Base-by-base conservation (phyloP, 2,329 filamentous ascomycete genomes). In the Phialemonium atrogriseum region DNA sequence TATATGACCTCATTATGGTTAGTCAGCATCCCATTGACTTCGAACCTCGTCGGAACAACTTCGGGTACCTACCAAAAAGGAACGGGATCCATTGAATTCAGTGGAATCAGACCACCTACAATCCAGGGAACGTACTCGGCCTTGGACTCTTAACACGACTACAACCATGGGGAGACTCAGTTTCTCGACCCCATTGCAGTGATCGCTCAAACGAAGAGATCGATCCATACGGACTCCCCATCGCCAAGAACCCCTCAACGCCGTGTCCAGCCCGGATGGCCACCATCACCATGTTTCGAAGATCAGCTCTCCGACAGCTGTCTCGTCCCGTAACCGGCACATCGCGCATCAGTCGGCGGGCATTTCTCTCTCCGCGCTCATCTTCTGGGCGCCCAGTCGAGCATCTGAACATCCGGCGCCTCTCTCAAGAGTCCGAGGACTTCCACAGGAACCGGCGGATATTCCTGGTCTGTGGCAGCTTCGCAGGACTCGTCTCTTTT, bases 381-480 rank as follows among this genome's bases (percentile, higher is more conserved):
- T 24, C 41, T 7, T 40, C 47, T 2, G 32, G 46, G 12, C 40
- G 52, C 15, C 54, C 62, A 7, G 49, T 63, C 30, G 67, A 75
- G 37, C 61, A 59, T 16, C 56, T 73, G 38, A 64, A 76, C 41
- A 45, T 76, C 39, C 54, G 59, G 37, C 62, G 58, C 35, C 60
- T 76, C 40, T 56, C 64, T 25, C 49, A 55, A 23, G 51, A 65
- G 35, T 56, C 64, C 10, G 55, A 60, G 32, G 59, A 70, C 30
- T 73, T 74, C 48, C 57, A 73, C 39, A 54, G 57, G 18, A 64
- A 66, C 35, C 62, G 68, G 23, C 67, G 58, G 4, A 60, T 63
- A 10, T 74, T 75, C 41, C 60, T 76, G 8, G 49, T 64, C 12
- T 62, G 61, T 11, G 72, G 72, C 13, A 59, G 63, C 13, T 40